Percentiles rank a stretch among this genome's conserved stretches.
phyloP scores from a whole-genome alignment of 2,329 filamentous ascomycete species.

The Venturia nashicola region DNA sequence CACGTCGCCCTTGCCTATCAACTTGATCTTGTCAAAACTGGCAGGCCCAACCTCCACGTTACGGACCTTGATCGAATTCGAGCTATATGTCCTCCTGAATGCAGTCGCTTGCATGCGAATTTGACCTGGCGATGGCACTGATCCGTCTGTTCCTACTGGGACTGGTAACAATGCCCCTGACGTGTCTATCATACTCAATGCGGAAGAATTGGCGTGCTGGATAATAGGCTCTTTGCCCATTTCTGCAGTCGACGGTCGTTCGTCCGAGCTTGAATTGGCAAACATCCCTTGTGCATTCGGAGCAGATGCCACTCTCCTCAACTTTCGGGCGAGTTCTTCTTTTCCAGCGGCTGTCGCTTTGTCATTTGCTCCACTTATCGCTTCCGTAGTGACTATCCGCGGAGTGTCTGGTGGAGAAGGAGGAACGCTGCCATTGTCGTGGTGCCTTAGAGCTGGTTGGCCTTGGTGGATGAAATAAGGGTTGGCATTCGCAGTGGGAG shows the following conservation, averaged over 20 bases:
- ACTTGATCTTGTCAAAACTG: conserved; percentile 98
- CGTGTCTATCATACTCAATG: conserved; percentile 42
- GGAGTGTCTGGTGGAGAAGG: conserved; percentile 89
- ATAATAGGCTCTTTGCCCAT: conserved; percentile 69
- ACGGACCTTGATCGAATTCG: conserved; percentile 96
- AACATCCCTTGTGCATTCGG: conserved; percentile 95
- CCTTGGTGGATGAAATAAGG: conserved; percentile 97
- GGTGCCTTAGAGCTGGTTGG: conserved; percentile 81
- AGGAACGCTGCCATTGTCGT: conserved; percentile 86
- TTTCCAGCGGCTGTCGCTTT: conserved; percentile 68
- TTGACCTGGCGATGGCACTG: conserved; percentile 51
- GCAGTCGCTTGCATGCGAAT: conserved; percentile 50
- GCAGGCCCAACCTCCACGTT: conserved; percentile 91
- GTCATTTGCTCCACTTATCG: conserved; percentile 51
- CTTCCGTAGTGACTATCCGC: conserved; percentile 46
- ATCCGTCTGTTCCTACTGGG: conserved; percentile 34
- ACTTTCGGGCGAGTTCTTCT: conserved; percentile 84
- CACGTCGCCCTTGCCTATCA: conserved; percentile 97
- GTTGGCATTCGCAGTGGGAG: conserved; percentile 87
- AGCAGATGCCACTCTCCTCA: conserved; percentile 88
- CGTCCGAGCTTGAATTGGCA: conserved; percentile 40
- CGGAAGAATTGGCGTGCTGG: conserved; percentile 40
- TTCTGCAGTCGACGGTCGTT: conserved; percentile 74
- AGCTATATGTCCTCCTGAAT: conserved; percentile 93
- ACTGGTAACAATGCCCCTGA: conserved; percentile 22